Evolutionary conservation across 805 yeast genomes (phyloP), one percentile per base, ranked within the genome.

Genomic region (Yamadazyma olivae): DNA sequence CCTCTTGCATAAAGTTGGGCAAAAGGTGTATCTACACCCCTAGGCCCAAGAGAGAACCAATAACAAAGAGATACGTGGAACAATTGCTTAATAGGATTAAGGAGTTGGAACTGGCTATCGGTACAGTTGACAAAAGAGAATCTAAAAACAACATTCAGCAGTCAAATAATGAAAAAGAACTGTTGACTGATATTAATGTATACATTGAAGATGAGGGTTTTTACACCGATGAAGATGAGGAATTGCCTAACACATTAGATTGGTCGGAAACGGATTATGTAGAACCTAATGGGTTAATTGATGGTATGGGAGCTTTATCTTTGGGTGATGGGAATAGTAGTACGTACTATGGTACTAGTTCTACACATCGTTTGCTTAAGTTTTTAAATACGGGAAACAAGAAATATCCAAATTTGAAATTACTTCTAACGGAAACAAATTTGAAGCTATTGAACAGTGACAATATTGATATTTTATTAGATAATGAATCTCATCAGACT

Each of bases 241-340:
- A 7, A 7, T 20, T 20, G 22, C 22, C 35, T 4, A 37, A 34
- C 18, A 32, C 37, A 16, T 22, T 41, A 22, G 35, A 30, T 13
- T 36, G 33, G 34, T 22, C 16, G 4, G 43, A 39, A 24, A 28
- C 26, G n/a, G 35, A 32, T 23, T 19, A 12, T 19, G 9, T 30
- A 23, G 33, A 20, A 22, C 26, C 28, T 13, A 15, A 25, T 25
- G 28, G 28, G 7, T n/a, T 23, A 9, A 21, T 39, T 7, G 46
- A 40, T 27, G 45, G 49, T 8, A 42, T 42, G 44, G 35, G 49
- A 17, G 46, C 45, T 1, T 24, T 43, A 19, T 29, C 40, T 6
- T 32, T 36, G 14, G 45, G 27, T 10, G 25, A 30, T 8, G 23
- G 17, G 19, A n/a, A n/a, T n/a, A n/a, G n/a, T n/a, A n/a, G n/a